Evolutionary conservation across 805 yeast species (phyloP).

Genomic region (Pichia rugopelliculosa): DNA sequence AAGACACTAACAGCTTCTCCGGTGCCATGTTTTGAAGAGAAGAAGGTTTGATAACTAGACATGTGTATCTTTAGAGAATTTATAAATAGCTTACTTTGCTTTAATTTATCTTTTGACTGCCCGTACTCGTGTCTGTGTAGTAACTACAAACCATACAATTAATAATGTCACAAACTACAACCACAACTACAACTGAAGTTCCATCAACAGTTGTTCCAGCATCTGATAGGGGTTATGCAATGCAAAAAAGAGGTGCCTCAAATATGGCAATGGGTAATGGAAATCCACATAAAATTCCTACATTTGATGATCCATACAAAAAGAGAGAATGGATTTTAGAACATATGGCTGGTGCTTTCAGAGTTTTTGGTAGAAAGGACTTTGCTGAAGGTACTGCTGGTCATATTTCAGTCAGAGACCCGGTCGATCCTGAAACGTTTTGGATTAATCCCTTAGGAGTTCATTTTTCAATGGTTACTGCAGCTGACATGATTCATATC

Average conservation of each 20-base stretch:
- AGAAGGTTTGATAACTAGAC: too few relatives aligned
- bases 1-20: neutral
- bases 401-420: constrained; percentile 78
- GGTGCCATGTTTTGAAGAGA: neutral
- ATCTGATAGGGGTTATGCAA: constrained; percentile 36
- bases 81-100: too few relatives aligned
- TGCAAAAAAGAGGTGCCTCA: constrained; percentile 45
- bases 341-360: constrained; percentile 80
- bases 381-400: constrained; percentile 83
- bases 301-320: constrained; percentile 38
- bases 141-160: too few relatives aligned
- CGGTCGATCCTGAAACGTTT: constrained; percentile 68
- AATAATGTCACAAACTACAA: constrained; percentile 2
- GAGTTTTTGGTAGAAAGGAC: constrained; percentile 72
- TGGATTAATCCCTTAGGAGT: constrained; percentile 84
- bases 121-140: too few relatives aligned
- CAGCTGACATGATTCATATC: constrained; percentile 56
- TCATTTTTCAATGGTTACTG: constrained; percentile 57
- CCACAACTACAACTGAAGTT: constrained; percentile 5
- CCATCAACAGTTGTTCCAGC: constrained; percentile 24
- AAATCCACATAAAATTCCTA: constrained; percentile 44
- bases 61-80: too few relatives aligned
- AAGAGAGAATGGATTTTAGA: constrained; percentile 50
- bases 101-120: too few relatives aligned
- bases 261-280: constrained; percentile 49